Evolutionary conservation across 2,329 filamentous ascomycete genomes (phyloP), one percentile per base, ranked within the genome.

Genomic region (Fusarium sulawesiense): DNA sequence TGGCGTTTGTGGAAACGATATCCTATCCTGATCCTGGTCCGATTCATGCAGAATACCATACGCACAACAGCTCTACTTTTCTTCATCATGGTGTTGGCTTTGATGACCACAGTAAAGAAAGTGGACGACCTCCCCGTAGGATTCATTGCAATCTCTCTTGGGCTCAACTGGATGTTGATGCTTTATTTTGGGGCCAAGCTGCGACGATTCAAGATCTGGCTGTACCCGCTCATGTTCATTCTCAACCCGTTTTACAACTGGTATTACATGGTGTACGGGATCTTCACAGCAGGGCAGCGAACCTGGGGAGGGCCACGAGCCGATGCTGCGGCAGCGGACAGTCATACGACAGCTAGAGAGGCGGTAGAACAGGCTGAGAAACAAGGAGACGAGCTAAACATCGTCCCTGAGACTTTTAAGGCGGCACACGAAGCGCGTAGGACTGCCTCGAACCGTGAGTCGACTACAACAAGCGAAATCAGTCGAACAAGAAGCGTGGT

Each of bases 181-280:
- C 83, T 98, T 66, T 98, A 97, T 83, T 98, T 98, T 79, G 95
- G 93, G 25, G 87, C 91, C 58, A 94, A 93, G 80, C 87, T 98
- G 50, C 90, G 91, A 65, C 88, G 96, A 13, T 98, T 91, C 84
- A 98, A 99, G 84, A 92, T 97, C 67, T 95, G 93, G 91, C 85
- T 98, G 8, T 98, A 98, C 78, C 95, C 95, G 0, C 75, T 98
- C 68, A 98, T 98, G 94, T 98, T 98, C 78, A 82, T 97, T 48
- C 80, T 98, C 68, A 98, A 98, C 77, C 95, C 96, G 1, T 97
- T 98, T 77, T 94, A 98, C 86, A 98, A 98, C 81, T 98, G 95
- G 95, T 88, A 93, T 62, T 98, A 98, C 83, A 97, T 98, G 92
- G 92, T 97, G 4, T 97, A 98, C 79, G 94, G 94, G 46, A 97